Evolutionary conservation across 2,329 filamentous ascomycete species (phyloP), one percentile per base, ranked within the genome.

Genomic region (Clonostachys chloroleuca): DNA sequence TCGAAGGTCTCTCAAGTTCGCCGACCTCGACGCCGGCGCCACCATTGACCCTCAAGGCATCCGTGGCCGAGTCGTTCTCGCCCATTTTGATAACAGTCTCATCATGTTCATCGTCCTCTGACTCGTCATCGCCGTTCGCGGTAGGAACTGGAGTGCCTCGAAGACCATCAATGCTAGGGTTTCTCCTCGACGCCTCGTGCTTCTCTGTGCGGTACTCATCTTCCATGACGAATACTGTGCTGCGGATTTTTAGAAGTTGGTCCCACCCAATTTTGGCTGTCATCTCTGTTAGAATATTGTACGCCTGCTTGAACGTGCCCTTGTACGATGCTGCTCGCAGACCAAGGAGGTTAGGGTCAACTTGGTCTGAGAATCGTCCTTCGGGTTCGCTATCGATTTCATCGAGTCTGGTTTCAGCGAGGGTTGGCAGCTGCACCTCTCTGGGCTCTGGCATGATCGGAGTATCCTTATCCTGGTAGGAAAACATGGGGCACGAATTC

Each of bases 401-500:
- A 57, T 99, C 94, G 46, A 96, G 81, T 49, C 92, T 83, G 16
- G 89, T 95, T 66, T 97, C 94, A 1, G 87, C 80, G 45, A 97
- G 77, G 14, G 92, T 88, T 0, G 94, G 94, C 13, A 99, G 79
- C 56, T 88, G 83, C 40, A 97, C 87, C 47, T 91, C 88, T 57
- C 87, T 86, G 1, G 94, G 92, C 60, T 96, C 91, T 2, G 94
- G 94, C 87, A 97, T 92, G 50, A 94, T 72, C 5, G 94, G 94
- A 6, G 91, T 87, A 64, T 99, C 94, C 67, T 96, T 97, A 68
- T 99, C 94, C 67, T 97, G 94, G 66, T 99, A 97, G 7, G 94
- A 99, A 67, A 99, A 99, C 94, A 99, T 99, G 9, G 94, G 94
- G 66, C 94, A 99, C 16, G 94, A 99, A 70, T 99, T 99, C 45